phyloP scores from a whole-genome alignment of 768 basidiomycete genomes.

The Mycena amicta region DNA sequence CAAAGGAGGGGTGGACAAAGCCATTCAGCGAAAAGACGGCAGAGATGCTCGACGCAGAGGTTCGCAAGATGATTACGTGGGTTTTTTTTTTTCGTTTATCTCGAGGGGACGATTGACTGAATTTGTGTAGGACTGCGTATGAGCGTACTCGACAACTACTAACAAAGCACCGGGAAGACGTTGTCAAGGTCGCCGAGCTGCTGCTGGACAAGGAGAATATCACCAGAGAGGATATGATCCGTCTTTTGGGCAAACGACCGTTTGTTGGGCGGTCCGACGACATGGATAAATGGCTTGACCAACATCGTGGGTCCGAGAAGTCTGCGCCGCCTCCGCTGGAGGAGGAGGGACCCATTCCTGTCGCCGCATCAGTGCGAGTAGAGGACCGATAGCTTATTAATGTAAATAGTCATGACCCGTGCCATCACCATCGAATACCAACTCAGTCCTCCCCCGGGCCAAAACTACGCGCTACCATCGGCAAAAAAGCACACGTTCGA shows the following conservation, averaged over 20 bases:
- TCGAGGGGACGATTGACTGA: too few relatives aligned
- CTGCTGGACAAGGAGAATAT: constrained; percentile 96
- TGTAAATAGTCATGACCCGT: constrained; percentile 9
- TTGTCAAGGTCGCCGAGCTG: constrained; percentile 90
- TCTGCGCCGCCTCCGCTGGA: constrained; percentile 71
- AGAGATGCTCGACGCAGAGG: constrained; percentile 88
- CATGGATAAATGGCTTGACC: constrained; percentile 98
- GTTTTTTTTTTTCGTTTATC: constrained; percentile 10
- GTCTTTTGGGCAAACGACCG: constrained; percentile 79
- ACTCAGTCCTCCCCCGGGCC: constrained; percentile 13
- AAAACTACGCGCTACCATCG: constrained; percentile 9
- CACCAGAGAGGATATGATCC: constrained; percentile 89
- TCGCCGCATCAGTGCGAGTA: constrained; percentile 13
- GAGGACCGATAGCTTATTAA: background rate
- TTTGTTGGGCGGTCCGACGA: constrained; percentile 80
- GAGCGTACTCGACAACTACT: constrained; percentile 80
- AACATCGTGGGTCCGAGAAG: constrained; percentile 60
- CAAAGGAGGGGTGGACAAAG: constrained; percentile 90
- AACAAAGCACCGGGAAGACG: constrained; percentile 78
- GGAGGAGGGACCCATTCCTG: constrained; percentile 18
- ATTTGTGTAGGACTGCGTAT: constrained; percentile 65
- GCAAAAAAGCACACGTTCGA: constrained; percentile 16
- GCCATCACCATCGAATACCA: constrained; percentile 18
- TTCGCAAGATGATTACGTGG: constrained; percentile 93
- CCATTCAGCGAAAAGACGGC: constrained; percentile 98